phyloP scores from a whole-genome alignment of 176 grass and related monocot genomes.

The Musa schizocarpa region DNA sequence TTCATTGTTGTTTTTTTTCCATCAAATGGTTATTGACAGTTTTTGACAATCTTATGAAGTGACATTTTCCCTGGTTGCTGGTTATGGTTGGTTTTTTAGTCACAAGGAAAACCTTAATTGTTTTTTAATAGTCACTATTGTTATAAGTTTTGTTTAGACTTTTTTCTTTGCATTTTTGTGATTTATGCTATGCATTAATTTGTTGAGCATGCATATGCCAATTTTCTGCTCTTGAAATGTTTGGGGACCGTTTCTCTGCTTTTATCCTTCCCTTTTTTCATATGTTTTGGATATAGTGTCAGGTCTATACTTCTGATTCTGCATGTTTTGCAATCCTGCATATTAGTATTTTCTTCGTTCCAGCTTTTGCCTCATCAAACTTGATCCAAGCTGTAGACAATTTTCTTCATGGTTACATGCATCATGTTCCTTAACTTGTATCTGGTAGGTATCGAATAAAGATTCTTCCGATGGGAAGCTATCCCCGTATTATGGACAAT shows the following conservation, averaged over 20 bases:
- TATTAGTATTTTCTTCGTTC: background rate
- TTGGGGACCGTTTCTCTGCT: background rate
- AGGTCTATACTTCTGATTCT: background rate
- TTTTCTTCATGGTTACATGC: background rate
- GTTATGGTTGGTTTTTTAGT: too few relatives aligned
- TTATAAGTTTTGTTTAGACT: too few relatives aligned
- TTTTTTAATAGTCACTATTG: too few relatives aligned
- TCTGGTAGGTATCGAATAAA: slow-evolving; percentile 76
- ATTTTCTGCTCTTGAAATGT: background rate
- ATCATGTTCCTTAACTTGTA: slow-evolving; percentile 18
- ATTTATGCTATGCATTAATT: too few relatives aligned
- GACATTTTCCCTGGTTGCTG: too few relatives aligned
- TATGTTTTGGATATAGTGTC: background rate
- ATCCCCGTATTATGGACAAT: slow-evolving; percentile 73
- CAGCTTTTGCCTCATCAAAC: background rate
- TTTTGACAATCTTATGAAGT: too few relatives aligned
- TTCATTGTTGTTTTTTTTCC: too few relatives aligned
- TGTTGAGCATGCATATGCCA: too few relatives aligned
- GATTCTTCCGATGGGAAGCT: slow-evolving; percentile 96
- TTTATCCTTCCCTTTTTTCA: background rate
- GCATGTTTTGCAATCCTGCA: background rate
- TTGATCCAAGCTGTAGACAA: background rate
- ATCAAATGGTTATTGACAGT: too few relatives aligned
- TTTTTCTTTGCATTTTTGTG: too few relatives aligned
- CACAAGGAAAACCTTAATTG: too few relatives aligned